Base-by-base conservation (phyloP, 2,329 filamentous ascomycete species). In the Xylaria multiplex region DNA sequence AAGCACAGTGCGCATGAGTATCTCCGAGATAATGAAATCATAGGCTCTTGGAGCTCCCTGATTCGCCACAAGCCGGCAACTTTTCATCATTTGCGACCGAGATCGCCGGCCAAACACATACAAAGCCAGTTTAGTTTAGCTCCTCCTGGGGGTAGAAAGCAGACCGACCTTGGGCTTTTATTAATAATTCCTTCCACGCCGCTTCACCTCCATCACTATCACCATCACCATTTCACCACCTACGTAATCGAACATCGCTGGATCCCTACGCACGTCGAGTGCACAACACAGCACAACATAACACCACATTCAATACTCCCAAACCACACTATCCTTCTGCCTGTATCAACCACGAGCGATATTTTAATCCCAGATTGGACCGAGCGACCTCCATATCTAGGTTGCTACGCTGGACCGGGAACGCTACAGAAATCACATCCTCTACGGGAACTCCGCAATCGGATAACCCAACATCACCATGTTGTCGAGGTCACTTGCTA, bases 401-500 rank as follows among this genome's bases (percentile, higher is more conserved):
- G 35, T 52, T 45, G 53, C 49, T 42, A 53, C 52, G 24, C 14
- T 49, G 37, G 45, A 56, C 45, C 24, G 30, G 57, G n/a, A 16
- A 35, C 64, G 49, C 50, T 45, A 59, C 53, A 32, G 35, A 40
- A 13, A 49, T 19, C 42, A 27, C 53, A n/a, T 13, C 3, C 16
- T 7, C 46, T 40, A n/a, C 42, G 48, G 56, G 35, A 35, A 57
- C 5, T 48, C 57, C 55, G 32, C 32, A 42, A 63, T 53, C 52
- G 50, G 16, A 61, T n/a, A 35, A 61, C 22, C 48, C 13, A 45
- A 48, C 24, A 61, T 50, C 70, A 80, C 73, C 64, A 85, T 85
- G 83, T 75, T 84, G 66, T 83, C 83, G 69, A 79, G 82, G 79
- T 80, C 81, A n/a, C 68, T 76, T 49, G 74, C 74, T 62, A 75